phyloP scores from a whole-genome alignment of 129 eudicot genomes.

The Rutidosis leptorrhynchoides region DNA sequence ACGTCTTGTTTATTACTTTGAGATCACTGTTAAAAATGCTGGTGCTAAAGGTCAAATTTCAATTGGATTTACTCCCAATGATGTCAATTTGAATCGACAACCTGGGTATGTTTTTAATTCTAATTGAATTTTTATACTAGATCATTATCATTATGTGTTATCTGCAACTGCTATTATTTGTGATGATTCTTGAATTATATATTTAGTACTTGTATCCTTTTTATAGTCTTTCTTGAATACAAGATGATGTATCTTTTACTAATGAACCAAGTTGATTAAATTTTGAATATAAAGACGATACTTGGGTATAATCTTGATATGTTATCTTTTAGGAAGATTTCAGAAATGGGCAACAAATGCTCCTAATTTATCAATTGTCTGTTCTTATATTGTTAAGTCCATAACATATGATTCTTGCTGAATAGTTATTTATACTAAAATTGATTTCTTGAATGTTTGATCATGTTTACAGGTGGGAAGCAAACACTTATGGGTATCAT shows the following conservation, averaged over 20 bases:
- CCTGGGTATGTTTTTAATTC: conserved; percentile 57
- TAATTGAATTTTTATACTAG: background rate
- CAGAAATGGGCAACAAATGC: too few relatives aligned
- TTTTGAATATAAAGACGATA: background rate
- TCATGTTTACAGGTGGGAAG: conserved; percentile 70
- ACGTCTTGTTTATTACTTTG: conserved; percentile 70
- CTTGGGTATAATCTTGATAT: background rate
- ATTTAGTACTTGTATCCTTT: background rate
- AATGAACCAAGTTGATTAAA: background rate
- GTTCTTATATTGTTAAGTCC: background rate
- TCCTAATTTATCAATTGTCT: background rate
- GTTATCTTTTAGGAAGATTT: background rate
- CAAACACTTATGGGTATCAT: conserved; percentile 94
- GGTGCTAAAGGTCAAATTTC: conserved; percentile 80
- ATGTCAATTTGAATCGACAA: conserved; percentile 70
- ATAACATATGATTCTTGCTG: background rate
- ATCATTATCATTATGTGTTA: background rate
- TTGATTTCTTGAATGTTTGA: background rate
- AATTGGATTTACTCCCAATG: conserved; percentile 72
- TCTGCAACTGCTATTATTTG: background rate
- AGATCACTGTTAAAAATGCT: conserved; percentile 70
- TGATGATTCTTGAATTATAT: background rate
- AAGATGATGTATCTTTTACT: too few relatives aligned
- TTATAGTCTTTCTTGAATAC: background rate
- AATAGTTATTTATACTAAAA: background rate